Conservation (phyloP, 2,329 filamentous ascomycete species). For the Chaetomiaceae sp. region DNA sequence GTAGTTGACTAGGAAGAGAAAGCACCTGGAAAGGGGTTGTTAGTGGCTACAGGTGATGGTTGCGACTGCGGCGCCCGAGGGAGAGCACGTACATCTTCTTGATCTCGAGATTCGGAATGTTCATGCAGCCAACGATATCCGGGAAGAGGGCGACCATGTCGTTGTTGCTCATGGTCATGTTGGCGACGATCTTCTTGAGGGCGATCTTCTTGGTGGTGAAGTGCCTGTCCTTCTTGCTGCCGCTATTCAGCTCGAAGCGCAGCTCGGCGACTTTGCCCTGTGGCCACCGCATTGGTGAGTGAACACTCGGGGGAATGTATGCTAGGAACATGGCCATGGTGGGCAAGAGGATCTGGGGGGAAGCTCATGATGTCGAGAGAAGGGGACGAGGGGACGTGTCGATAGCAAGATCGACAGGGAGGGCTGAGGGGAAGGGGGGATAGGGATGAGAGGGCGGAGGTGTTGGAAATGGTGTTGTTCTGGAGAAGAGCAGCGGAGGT, state of each 20-base stretch:
- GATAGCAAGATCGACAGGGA: not conserved
- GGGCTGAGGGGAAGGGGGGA: not conserved
- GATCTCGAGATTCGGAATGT: slow-evolving; percentile 89
- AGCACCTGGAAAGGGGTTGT: slow-evolving; percentile 64
- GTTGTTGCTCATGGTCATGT: slow-evolving; percentile 99
- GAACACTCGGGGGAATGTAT: slow-evolving; percentile 44
- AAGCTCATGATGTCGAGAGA: slow-evolving; percentile 11
- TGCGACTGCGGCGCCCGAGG: not conserved
- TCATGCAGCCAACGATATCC: slow-evolving; percentile 93
- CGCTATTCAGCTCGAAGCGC: slow-evolving; percentile 86
- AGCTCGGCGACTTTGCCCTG: slow-evolving; percentile 99
- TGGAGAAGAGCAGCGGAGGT: not conserved
- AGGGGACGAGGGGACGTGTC: not conserved
- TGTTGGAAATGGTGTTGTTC: not conserved
- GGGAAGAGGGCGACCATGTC: slow-evolving; percentile 98
- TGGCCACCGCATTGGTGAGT: slow-evolving; percentile 50
- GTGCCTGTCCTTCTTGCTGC: slow-evolving; percentile 98
- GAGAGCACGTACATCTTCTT: slow-evolving; percentile 86
- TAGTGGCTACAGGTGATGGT: slow-evolving; percentile 23
- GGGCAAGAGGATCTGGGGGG: slow-evolving; percentile 7
- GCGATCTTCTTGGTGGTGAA: slow-evolving; percentile 93
- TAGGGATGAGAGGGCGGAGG: not conserved
- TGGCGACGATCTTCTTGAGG: slow-evolving; percentile 98
- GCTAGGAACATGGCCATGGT: slow-evolving; percentile 48
- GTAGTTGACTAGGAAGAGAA: slow-evolving; percentile 96